Base-by-base conservation (phyloP, 2,329 filamentous ascomycete species). In the Pseudogymnoascus sp. region DNA sequence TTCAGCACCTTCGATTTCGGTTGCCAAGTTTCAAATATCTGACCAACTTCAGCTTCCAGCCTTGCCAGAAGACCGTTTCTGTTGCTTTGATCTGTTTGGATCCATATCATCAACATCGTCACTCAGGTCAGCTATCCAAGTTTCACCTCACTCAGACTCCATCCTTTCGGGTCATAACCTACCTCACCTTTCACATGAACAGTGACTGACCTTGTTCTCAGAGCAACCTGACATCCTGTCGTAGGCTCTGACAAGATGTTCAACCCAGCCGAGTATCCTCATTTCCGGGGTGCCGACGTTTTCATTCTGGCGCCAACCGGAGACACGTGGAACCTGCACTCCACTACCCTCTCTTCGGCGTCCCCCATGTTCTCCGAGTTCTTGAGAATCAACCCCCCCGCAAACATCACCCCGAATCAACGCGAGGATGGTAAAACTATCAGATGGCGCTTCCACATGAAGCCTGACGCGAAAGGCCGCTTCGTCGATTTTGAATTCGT, bases 201-300 rank as follows among this genome's bases (percentile, higher is more conserved):
- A 60, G 25, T 36, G 23, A 23, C 45, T 39, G 19, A 28, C 49
- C 16, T 33, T 33, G 9, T 33, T 55, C 49, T 55, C 9, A 55
- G 49, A 19, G 5, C 4, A 19, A 33, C n/a, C 28, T 55, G 8
- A 19, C 9, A 12, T 19, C 28, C 49, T 55, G 41, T 12, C n/a
- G 5, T 2, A 33, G 3, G 3, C 25, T 33, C n/a, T 33, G 4
- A 3, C 38, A 62, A 62, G n/a, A 60, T 62, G 60, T 25, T 25
- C 9, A 36, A 45, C 30, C 23, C 28, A 3, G 11, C 52, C n/a
- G 12, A 49, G 42, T 66, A 58, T 23, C 65, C 66, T 1, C 19
- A 60, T 11, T 70, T 69, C 25, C 7, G 22, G 1, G 68, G 69
- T 42, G 69, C 65, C 1, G 69, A 72, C 61, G 67, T 72, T 5